A percentile compares a stretch with the other conserved stretches of the same genome.
phyloP scores from a whole-genome alignment of 2,329 filamentous ascomycete species.

The Magnaporthiopsis rhizophila region DNA sequence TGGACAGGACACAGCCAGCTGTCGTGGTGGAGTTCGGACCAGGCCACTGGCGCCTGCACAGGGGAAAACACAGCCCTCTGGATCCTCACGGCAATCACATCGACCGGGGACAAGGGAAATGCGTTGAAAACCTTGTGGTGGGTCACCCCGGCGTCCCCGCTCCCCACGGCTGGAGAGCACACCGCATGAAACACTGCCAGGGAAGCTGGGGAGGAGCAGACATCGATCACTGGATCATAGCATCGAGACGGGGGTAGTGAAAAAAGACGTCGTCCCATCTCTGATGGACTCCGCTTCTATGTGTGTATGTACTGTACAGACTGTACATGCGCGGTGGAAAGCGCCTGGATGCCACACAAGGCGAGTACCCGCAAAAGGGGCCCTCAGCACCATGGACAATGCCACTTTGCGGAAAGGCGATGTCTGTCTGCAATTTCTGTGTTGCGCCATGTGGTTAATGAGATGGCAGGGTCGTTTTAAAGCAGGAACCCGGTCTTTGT shows the following conservation, averaged over 20 bases:
- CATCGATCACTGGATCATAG: not conserved
- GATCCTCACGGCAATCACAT: not conserved
- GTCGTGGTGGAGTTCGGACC: not conserved
- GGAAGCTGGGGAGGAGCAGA: not conserved
- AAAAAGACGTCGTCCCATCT: not conserved
- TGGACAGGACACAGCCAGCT: not conserved
- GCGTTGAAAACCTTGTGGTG: not conserved
- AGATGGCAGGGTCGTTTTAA: not conserved
- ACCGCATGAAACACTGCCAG: not conserved
- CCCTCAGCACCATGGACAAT: not conserved
- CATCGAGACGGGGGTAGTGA: not conserved
- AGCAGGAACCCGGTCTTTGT: not conserved
- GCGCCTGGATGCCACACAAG: not conserved
- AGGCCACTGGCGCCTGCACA: not conserved
- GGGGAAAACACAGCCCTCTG: not conserved
- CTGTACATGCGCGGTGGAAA: not conserved
- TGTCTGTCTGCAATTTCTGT: not conserved
- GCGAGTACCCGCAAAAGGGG: not conserved
- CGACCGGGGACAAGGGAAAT: not conserved
- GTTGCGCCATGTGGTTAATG: not conserved
- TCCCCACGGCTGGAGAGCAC: not conserved
- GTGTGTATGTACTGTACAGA: too few relatives aligned
- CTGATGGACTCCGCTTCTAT: not conserved
- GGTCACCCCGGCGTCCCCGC: not conserved
- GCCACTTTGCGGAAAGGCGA: not conserved